Percentiles rank a stretch among this genome's conserved stretches.
phyloP scores from a whole-genome alignment of 768 basidiomycete genomes.

The Lentinula guzmanii region DNA sequence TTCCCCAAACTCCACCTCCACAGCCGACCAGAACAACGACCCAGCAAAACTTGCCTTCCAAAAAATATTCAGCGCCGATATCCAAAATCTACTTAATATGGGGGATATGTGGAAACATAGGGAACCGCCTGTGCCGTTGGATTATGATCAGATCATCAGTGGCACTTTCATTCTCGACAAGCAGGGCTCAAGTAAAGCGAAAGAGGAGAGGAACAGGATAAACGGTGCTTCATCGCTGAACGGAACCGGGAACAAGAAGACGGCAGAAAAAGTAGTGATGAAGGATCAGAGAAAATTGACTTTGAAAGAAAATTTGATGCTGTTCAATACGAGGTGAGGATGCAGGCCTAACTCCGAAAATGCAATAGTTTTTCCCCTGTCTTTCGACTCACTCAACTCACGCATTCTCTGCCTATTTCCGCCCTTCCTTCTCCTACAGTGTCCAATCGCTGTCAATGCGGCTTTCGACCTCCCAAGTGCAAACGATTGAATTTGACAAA shows the following conservation, averaged over 20 bases:
- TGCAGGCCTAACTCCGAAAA: too few species aligned
- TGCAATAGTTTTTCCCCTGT: too few species aligned
- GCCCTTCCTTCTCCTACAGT: conserved; percentile 32
- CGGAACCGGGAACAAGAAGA: conserved; percentile 8
- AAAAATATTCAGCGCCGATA: conserved; percentile 89
- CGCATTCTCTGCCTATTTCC: background rate
- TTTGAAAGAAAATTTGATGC: conserved; percentile 71
- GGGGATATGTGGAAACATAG: conserved; percentile 95
- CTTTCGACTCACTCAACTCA: conserved; percentile 7
- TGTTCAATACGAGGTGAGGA: conserved; percentile 79
- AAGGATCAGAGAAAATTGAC: conserved; percentile 80
- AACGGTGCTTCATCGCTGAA: conserved; percentile 7
- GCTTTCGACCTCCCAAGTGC: conserved; percentile 50
- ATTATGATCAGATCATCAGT: conserved; percentile 69
- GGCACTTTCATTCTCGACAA: conserved; percentile 45
- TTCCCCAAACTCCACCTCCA: conserved; percentile 10
- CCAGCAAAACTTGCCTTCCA: conserved; percentile 74
- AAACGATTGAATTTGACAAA: conserved; percentile 88
- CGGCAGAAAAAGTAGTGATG: conserved; percentile 20
- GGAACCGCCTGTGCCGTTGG: conserved; percentile 79
- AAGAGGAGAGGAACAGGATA: conserved; percentile 5
- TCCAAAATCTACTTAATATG: conserved; percentile 87
- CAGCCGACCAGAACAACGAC: conserved; percentile 16
- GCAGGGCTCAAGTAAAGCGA: background rate
- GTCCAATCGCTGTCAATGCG: conserved; percentile 74